Base-by-base conservation (phyloP, 1,284 basidiomycete species). In the Puccinia horiana region DNA sequence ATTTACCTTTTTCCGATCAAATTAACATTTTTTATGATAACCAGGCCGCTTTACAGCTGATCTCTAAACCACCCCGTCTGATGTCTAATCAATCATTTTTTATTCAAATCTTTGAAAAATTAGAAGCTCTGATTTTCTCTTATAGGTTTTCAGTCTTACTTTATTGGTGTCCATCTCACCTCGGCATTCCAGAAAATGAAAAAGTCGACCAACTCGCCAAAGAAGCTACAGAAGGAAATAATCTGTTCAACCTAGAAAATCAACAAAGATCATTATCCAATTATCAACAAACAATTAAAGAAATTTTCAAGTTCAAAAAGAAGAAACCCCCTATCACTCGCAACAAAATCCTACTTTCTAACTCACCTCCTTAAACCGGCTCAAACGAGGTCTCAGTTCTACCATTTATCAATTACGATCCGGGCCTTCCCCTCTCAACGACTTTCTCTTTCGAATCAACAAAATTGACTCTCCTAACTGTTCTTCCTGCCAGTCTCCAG, bases 91-190 rank as follows among this genome's bases (percentile, higher is more conserved):
- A 67, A 67, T 40, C 32, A 3, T 18, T 4, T 11, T n/a, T 67
- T 40, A 40, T 26, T 6, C 14, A 40, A 3, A 67, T 67, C 9
- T 42, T 20, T 16, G 18, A 40, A 1, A 37, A 67, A 40, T 11
- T 67, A 2, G 40, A 67, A 12, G 1, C n/a, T 4, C 2, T 67
- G 5, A 58, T 67, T 18, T 12, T 40, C 11, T 12, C 9, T 6
- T 40, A 5, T 40, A 6, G 20, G 1, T 6, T 29, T 8, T 2
- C 11, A 6, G 40, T 40, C 18, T 5, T 4, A 20, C 40, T 67
- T 40, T 40, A 40, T 23, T 67, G 63, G 63, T 67, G 63, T n/a
- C 67, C 67, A 44, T 37, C 40, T 44, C 67, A 69, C 16, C 20
- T 47, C 20, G 44, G 26, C 32, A 69, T 69, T 44, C 20, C 11